Conservation (phyloP, 2,329 filamentous ascomycete genomes). For the Cordyceps tenuipes region DNA sequence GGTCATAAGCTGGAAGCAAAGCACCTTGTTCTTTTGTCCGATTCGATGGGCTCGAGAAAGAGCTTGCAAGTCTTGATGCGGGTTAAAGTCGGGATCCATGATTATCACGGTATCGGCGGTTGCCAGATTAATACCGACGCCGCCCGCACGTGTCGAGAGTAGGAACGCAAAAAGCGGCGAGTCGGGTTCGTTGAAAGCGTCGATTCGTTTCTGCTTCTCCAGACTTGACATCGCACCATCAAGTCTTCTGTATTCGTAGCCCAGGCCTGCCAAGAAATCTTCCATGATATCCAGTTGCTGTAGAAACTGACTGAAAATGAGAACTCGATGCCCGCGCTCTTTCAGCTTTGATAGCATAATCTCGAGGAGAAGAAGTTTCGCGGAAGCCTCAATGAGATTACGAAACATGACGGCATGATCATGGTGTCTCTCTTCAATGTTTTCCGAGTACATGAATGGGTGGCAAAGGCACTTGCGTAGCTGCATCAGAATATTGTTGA, state of each 20-base stretch:
- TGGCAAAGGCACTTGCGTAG: conserved; percentile 91
- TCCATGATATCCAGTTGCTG: conserved; percentile 83
- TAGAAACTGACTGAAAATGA: conserved; percentile 95
- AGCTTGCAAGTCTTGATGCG: conserved; percentile 94
- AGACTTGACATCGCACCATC: conserved; percentile 76
- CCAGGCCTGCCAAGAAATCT: conserved; percentile 76
- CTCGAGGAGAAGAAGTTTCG: conserved; percentile 78
- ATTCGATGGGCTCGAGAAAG: conserved; percentile 92
- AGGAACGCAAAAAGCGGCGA: conserved; percentile 85
- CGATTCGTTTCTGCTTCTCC: conserved; percentile 90
- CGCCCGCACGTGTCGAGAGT: conserved; percentile 86
- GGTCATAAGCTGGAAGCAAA: conserved; percentile 92
- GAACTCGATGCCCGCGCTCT: conserved; percentile 76
- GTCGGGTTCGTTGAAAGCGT: conserved; percentile 79
- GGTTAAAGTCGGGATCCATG: conserved; percentile 93
- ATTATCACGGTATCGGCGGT: conserved; percentile 98
- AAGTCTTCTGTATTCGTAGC: conserved; percentile 66
- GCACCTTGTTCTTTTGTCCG: conserved; percentile 89
- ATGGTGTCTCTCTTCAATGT: conserved; percentile 75
- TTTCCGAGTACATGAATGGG: conserved; percentile 85
- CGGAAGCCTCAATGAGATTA: conserved; percentile 84
- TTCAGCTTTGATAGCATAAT: conserved; percentile 80
- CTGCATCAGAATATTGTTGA: conserved; percentile 95
- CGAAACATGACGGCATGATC: conserved; percentile 56
- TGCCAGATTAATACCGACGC: conserved; percentile 94